Evolutionary conservation across 2,329 filamentous ascomycete genomes (phyloP), one percentile per base, ranked within the genome.

Genomic region (Coccinonectria pachysandricola): DNA sequence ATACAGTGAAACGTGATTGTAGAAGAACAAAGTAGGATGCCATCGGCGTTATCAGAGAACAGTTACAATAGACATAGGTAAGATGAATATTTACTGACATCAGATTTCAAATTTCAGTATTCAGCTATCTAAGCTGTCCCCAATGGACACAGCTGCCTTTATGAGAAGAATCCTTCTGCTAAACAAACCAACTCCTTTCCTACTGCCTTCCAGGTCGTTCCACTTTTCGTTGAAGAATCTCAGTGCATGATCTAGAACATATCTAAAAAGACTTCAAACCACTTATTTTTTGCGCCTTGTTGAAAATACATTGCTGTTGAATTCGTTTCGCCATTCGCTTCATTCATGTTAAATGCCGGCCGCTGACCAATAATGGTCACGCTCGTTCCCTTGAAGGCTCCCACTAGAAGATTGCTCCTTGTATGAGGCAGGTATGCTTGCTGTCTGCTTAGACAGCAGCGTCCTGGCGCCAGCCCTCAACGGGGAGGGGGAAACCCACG

Each of bases 401-500:
- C n/a, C n/a, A n/a, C n/a, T n/a, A n/a, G n/a, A n/a, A n/a, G n/a
- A n/a, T n/a, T n/a, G n/a, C n/a, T n/a, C n/a, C n/a, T n/a, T n/a
- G n/a, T n/a, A n/a, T n/a, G n/a, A n/a, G n/a, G 16, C 13, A n/a
- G 12, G 16, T 20, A 21, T 17, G n/a, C 5, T 23, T 6, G 14
- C 22, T 25, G 27, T 27, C 16, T 20, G 21, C 30, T 65, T 70
- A 75, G 48, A 74, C 56, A 42, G 68, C 67, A 34, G 70, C 69
- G 44, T 75, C 71, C 32, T 63, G 52, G 49, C 74, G 69, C 74
- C 74, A 79, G 49, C 74, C 74, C 65, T 79, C 74, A 39, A 92
- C 78, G 35, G 91, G 91, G 37, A 98, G 80, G 51, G 91, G 91
- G 81, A 95, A 98, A 43, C 72, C 75, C 54, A 70, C 71, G 53